Conservation (phyloP, 345 rosid genomes). For the Cardamine occulta region DNA sequence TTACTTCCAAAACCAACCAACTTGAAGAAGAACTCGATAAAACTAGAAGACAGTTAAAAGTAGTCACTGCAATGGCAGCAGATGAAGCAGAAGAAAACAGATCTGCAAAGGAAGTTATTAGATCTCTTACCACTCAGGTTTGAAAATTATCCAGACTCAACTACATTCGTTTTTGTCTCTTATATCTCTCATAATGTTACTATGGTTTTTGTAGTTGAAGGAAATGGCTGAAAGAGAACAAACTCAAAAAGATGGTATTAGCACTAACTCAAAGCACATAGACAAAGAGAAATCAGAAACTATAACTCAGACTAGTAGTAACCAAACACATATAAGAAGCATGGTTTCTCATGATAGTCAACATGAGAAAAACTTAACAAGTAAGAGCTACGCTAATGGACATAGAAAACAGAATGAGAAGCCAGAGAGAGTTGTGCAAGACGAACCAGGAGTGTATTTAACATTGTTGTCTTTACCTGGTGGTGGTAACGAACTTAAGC, state of each 20-base stretch:
- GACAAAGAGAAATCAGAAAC: conserved; percentile 37
- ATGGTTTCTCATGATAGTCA: conserved; percentile 49
- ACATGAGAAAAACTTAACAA: conserved; percentile 42
- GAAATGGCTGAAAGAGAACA: conserved; percentile 54
- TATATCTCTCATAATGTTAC: background rate
- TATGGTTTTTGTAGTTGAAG: conserved; percentile 60
- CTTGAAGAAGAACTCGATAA: conserved; percentile 82
- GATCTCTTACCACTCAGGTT: conserved; percentile 82
- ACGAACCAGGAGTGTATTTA: conserved; percentile 81
- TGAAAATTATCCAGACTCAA: conserved; percentile 11
- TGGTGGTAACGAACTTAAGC: conserved; percentile 77
- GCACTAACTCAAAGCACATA: conserved; percentile 39
- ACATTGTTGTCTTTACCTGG: conserved; percentile 63
- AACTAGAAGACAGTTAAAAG: conserved; percentile 62
- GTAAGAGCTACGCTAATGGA: conserved; percentile 48
- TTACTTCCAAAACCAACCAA: conserved; percentile 53
- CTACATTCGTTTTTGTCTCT: background rate
- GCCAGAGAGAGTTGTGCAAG: conserved; percentile 65
- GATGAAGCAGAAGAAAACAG: conserved; percentile 88
- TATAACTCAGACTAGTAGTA: conserved; percentile 27
- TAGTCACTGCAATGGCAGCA: conserved; percentile 70
- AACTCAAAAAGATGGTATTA: conserved; percentile 48
- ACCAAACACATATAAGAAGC: conserved; percentile 45
- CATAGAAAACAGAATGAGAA: conserved; percentile 56
- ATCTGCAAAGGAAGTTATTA: conserved; percentile 82